Base-by-base conservation (phyloP, 176 grass and related monocot species). In the Carex myosuroides region DNA sequence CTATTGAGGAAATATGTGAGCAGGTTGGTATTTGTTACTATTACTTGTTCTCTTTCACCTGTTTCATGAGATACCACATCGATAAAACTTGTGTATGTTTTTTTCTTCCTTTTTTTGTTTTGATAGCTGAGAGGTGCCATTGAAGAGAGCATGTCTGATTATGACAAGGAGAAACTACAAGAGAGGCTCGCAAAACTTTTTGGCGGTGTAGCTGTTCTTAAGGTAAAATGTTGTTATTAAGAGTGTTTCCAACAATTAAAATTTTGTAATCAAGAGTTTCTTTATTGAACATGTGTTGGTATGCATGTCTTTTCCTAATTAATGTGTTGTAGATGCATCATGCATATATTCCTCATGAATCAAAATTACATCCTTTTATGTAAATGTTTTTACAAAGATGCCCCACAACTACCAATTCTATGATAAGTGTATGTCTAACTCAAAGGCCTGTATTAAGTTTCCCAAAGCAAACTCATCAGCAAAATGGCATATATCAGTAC, bases 181-280 rank as follows among this genome's bases (percentile, higher is more conserved):
- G 96, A 95, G 84, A 60, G 91, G 35, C 90, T 95, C 81, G 93
- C 96, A 1, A 95, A 99, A 84, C 89, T 99, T 70, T 99, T 91
- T 79, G 96, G 96, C 37, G 96, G 93, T 88, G 91, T 99, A 89
- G 93, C 93, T 82, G 93, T 99, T 26, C 81, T 99, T 1, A 99
- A 99, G 96, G 96, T 24, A 0, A 24, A 24, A 24, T 24, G 22
- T 24, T 24, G 22, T 24, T 24, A 24, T 24, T 24, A 24, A 24
- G 22, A 24, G 22, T 24, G 22, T 24, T 24, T 24, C 22, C 22
- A 24, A 24, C 22, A 24, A 24, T 24, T 98, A 58, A 84, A 41
- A 13, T 63, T 85, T 35, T 52, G 69, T 66, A 22, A 50, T 82
- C 14, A 64, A 48, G 11, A 67, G 0, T 37, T 39, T 5, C 8